Evolutionary conservation across 352 stramenopile species (phyloP).

Genomic region (Thalassiosira allenii): DNA sequence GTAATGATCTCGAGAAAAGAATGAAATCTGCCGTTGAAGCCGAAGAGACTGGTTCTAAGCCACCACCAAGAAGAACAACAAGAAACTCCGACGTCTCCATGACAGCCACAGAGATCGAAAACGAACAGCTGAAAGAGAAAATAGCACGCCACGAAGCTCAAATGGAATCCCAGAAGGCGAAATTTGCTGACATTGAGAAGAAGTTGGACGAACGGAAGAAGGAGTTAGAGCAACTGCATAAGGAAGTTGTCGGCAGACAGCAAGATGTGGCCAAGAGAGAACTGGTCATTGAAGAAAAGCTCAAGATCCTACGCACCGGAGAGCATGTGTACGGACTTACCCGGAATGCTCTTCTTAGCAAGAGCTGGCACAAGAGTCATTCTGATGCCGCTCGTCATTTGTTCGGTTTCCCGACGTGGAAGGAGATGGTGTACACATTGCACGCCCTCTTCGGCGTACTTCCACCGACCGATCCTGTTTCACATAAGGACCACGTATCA

Average conservation of each 20-base stretch:
- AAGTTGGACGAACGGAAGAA: background rate
- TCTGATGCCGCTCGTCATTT: conserved; percentile 8
- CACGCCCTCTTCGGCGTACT: conserved; percentile 29
- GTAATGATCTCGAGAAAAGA: background rate
- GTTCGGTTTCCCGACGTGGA: conserved; percentile 31
- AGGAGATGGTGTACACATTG: conserved; percentile 26
- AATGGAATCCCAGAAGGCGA: no score
- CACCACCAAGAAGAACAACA: no score
- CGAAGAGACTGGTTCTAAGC: no score
- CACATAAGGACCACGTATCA: background rate
- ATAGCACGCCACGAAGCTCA: background rate
- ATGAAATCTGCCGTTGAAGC: background rate
- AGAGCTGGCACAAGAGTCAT: conserved; percentile 20
- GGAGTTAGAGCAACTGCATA: background rate
- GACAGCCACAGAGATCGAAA: conserved; percentile 9
- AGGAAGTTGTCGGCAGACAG: background rate
- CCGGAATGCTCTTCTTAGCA: background rate
- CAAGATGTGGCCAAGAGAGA: no score
- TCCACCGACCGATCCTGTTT: background rate
- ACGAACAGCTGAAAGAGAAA: background rate
- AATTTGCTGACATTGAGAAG: no score
- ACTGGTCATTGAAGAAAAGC: background rate
- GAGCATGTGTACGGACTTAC: background rate
- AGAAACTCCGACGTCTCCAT: no score
- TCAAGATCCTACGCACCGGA: background rate